Percentiles rank a stretch among this genome's conserved stretches.
Conservation (phyloP, 495 filamentous ascomycete genomes). For the Halenospora varia region DNA sequence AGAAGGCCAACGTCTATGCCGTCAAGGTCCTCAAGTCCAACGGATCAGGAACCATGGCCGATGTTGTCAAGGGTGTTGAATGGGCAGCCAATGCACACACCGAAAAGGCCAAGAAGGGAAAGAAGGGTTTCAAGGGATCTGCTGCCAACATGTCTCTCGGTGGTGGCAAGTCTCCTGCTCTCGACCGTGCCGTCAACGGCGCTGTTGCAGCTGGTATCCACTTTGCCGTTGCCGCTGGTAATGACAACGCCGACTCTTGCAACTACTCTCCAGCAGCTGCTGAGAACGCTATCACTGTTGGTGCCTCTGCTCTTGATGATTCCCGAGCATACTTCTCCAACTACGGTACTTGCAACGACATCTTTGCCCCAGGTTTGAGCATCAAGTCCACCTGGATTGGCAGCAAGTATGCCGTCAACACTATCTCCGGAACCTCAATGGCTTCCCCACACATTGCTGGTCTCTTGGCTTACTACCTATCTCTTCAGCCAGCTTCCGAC, state of each 20-base stretch:
- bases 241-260: conserved; percentile 98
- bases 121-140: conserved; percentile 96
- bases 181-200: conserved; percentile 91
- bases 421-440: conserved; percentile 99
- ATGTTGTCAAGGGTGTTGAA: conserved; percentile 97
- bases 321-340: conserved; percentile 99
- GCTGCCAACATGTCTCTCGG: conserved; percentile 99
- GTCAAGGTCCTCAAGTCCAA: conserved; percentile 98
- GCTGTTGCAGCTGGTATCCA: conserved; percentile 87
- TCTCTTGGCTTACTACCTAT: conserved; percentile 96
- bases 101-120: conserved; percentile 61
- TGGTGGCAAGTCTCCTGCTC: conserved; percentile 86
- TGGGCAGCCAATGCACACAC: conserved; percentile 80
- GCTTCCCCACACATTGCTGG: conserved; percentile 96
- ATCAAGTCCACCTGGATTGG: conserved; percentile 98
- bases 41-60: conserved; percentile 96
- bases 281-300: conserved; percentile 90
- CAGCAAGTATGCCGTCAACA: conserved; percentile 89
- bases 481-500: conserved; percentile 82
- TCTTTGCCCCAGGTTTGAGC: conserved; percentile 97
- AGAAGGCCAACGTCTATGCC: conserved; percentile 94
- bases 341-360: conserved; percentile 98
- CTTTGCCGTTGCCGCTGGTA: conserved; percentile 97
- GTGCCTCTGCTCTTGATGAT: conserved; percentile 87
- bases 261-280: conserved; percentile 98